Base-by-base conservation (phyloP, 202 grass and related monocot genomes). In the Carex sylvatica region DNA sequence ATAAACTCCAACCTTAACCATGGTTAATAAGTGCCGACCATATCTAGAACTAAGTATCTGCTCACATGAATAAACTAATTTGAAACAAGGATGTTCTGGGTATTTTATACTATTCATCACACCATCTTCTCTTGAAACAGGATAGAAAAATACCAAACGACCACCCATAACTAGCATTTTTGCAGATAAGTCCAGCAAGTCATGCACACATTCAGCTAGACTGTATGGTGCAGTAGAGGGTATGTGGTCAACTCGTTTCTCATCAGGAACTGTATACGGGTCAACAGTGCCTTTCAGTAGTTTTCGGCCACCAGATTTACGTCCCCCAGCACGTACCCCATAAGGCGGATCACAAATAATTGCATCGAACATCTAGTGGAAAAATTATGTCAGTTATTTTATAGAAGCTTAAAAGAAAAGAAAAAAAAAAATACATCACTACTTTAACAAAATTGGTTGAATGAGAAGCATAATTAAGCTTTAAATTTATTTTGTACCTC, bases 321-420 rank as follows among this genome's bases (percentile, higher is more conserved):
- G 91, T 40, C 95, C 95, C 59, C 95, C 95, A 80, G 92, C 95
- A 38, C 95, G 92, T 13, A 98, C 95, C 35, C 95, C 95, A 81
- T 98, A 98, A 67, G 95, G 95, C 26, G 95, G 95, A 51, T 98
- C 95, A 73, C 95, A 95, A 38, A 98, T 91, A 65, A 98, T 95
- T 22, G 92, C 92, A 85, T 95, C 92, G 5, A 95, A 91, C 70
- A 98, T 80, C 95, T 98, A 58, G 12, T 54, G 47, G 84, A 56
- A 85, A 35, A 56, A 80, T 54, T 36, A 82, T 18, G 80, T 58
- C 70, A 89, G 26, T 14, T 53, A 31, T 30, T 2, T 56, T 26
- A 77, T 77, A 77, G 0, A 56, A 77, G 26, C 58, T 58, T 2
- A 36, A 56, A 35, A 36, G 10, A 3, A 60, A 40, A 6, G 6